These are phyloP conservation scores for Stropharia rugosoannulata DNA, from an alignment of 768 basidiomycete genomes.

Conservation along the genomic window DNA sequence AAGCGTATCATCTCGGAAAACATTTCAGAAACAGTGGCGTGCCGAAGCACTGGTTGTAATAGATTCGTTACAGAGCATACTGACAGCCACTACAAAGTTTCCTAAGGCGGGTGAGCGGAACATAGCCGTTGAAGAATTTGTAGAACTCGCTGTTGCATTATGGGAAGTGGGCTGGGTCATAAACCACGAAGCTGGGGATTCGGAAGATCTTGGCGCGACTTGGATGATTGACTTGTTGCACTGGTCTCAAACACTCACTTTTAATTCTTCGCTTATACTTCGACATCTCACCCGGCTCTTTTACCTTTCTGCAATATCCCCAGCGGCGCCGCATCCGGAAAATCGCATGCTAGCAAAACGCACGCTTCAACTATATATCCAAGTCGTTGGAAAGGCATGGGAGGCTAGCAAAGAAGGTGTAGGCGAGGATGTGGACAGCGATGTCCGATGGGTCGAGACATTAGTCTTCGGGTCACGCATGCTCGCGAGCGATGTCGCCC, in stretches of 20 bases:
- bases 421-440: conserved; percentile 56
- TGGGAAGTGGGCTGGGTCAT: conserved; percentile 85
- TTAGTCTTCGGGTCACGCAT: conserved; percentile 77
- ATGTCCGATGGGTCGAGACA: conserved; percentile 73
- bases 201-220: conserved; percentile 2
- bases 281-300: conserved; percentile 82
- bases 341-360: conserved; percentile 66
- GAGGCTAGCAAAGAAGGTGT: conserved; percentile 50
- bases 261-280: conserved; percentile 85
- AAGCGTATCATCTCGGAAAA: too few species aligned
- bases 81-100: conserved; percentile 71
- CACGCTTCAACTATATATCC: conserved; percentile 77
- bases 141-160: conserved; percentile 73
- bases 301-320: conserved; percentile 39
- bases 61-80: conserved; percentile 66
- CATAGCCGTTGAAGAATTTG: conserved; percentile 77
- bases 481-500: conserved; percentile 52
- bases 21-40: neutral
- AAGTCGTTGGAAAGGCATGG: conserved; percentile 81
- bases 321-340: conserved; percentile 25
- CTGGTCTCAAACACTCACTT: conserved; percentile 93
- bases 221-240: conserved; percentile 89
- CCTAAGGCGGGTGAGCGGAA: conserved; percentile 83
- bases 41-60: conserved; percentile 64
- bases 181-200: neutral